A percentile compares a stretch with the other conserved stretches of the same genome.
Evolutionary conservation across 768 basidiomycete genomes (phyloP).

Genomic region (Tulasnella sp.): DNA sequence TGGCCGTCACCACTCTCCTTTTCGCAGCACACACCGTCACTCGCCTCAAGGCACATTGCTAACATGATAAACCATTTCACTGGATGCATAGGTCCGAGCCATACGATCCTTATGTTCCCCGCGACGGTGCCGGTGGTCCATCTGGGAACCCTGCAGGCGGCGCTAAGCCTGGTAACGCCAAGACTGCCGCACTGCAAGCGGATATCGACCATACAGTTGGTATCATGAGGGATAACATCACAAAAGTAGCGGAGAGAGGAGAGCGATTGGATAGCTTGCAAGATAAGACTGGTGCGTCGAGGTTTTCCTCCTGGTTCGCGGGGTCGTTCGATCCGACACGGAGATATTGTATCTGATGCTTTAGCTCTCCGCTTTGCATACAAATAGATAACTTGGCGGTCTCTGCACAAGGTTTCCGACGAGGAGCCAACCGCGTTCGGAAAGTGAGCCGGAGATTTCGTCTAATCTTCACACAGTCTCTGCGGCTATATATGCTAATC

Average conservation of each 20-base stretch:
- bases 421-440: slow-evolving; percentile 93
- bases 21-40: too few relatives aligned
- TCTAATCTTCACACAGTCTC: not conserved
- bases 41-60: too few relatives aligned
- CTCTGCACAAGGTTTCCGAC: slow-evolving; percentile 96
- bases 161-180: slow-evolving; percentile 39
- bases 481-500: not conserved
- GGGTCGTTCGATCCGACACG: too few relatives aligned
- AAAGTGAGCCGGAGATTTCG: slow-evolving; percentile 53
- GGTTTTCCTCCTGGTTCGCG: too few relatives aligned
- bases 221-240: slow-evolving; percentile 98
- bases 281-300: slow-evolving; percentile 86
- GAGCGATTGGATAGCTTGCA: slow-evolving; percentile 89
- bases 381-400: slow-evolving; percentile 89
- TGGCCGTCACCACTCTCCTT: too few relatives aligned
- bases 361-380: too few relatives aligned
- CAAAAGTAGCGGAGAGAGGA: slow-evolving; percentile 88
- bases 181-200: slow-evolving; percentile 85
- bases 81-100: slow-evolving; percentile 51
- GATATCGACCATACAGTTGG: slow-evolving; percentile 96
- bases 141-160: slow-evolving; percentile 37
- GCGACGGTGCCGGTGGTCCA: slow-evolving; percentile 56
- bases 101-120: slow-evolving; percentile 96
- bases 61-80: too few relatives aligned
- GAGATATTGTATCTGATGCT: too few relatives aligned